These are phyloP conservation scores for Posidonia australis DNA, from an alignment of 106 monocot genomes.

Conservation along the genomic window DNA sequence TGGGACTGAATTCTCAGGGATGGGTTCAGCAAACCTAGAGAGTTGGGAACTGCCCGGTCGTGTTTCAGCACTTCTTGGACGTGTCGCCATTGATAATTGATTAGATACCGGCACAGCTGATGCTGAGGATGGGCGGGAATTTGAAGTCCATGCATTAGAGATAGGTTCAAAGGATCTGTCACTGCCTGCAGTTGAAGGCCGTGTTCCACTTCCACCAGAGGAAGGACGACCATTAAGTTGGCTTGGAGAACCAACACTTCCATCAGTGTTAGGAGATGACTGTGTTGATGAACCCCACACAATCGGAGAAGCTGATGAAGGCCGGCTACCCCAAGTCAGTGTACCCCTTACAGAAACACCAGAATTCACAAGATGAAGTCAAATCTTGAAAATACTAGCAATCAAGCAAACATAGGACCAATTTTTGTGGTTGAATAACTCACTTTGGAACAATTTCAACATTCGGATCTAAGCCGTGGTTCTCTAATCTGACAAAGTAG, in stretches of 20 bases:
- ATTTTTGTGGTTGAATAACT: slow-evolving; percentile 4
- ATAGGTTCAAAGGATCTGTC: slow-evolving; percentile 47
- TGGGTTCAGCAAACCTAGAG: slow-evolving; percentile 63
- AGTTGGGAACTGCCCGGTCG: slow-evolving; percentile 77
- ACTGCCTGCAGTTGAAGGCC: slow-evolving; percentile 88
- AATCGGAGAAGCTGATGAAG: slow-evolving; percentile 43
- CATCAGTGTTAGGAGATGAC: slow-evolving; percentile 58
- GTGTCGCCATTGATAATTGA: slow-evolving; percentile 32
- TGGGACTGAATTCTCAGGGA: slow-evolving; percentile 28
- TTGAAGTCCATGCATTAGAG: slow-evolving; percentile 52
- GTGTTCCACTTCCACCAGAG: slow-evolving; percentile 63
- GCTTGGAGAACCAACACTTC: slow-evolving; percentile 42
- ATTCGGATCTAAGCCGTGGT: slow-evolving; percentile 89
- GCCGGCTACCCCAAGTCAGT: slow-evolving; percentile 72
- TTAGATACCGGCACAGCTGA: slow-evolving; percentile 53
- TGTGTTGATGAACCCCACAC: slow-evolving; percentile 55
- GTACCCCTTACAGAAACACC: slow-evolving; percentile 59
- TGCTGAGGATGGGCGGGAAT: slow-evolving; percentile 79
- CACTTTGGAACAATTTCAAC: slow-evolving; percentile 99
- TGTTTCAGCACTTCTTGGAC: slow-evolving; percentile 94
- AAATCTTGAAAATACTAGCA: background rate
- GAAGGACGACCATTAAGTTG: slow-evolving; percentile 47
- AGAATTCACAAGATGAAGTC: background rate
- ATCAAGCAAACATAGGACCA: background rate
- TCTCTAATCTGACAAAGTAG: slow-evolving; percentile 61